Conservation (phyloP, 129 eudicot species). For the Flaveria ramosissima region DNA sequence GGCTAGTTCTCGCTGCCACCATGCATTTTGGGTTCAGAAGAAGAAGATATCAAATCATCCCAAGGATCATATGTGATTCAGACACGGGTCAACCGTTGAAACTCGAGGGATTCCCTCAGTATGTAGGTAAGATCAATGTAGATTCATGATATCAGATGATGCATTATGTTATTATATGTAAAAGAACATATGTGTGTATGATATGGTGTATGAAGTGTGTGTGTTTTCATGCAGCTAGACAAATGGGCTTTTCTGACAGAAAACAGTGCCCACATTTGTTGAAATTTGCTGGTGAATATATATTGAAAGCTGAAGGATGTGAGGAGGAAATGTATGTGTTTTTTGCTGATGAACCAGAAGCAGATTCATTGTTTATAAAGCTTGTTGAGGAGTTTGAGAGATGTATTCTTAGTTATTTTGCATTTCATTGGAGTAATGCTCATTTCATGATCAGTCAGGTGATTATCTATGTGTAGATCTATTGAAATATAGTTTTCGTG, state of each 20-base stretch:
- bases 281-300: constrained; percentile 72
- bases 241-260: constrained; percentile 68
- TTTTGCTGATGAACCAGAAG: constrained; percentile 67
- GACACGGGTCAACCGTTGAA: constrained; percentile 59
- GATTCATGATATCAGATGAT: background rate
- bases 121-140: constrained; percentile 68
- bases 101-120: constrained; percentile 80
- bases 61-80: constrained; percentile 50
- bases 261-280: constrained; percentile 69
- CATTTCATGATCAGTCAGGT: constrained; percentile 80
- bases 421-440: constrained; percentile 90
- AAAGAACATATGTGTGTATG: background rate
- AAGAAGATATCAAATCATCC: constrained; percentile 48
- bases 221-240: constrained; percentile 70
- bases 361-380: constrained; percentile 85
- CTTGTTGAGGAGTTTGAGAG: constrained; percentile 93
- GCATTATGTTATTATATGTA: background rate
- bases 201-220: constrained; percentile 13
- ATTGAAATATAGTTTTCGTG: background rate
- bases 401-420: constrained; percentile 92
- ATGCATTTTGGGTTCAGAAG: constrained; percentile 59
- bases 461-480: constrained; percentile 12
- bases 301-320: constrained; percentile 69
- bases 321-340: constrained; percentile 74
- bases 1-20: constrained; percentile 68